phyloP scores from a whole-genome alignment of 805 yeast species.

The Wickerhamomyces silvicola region DNA sequence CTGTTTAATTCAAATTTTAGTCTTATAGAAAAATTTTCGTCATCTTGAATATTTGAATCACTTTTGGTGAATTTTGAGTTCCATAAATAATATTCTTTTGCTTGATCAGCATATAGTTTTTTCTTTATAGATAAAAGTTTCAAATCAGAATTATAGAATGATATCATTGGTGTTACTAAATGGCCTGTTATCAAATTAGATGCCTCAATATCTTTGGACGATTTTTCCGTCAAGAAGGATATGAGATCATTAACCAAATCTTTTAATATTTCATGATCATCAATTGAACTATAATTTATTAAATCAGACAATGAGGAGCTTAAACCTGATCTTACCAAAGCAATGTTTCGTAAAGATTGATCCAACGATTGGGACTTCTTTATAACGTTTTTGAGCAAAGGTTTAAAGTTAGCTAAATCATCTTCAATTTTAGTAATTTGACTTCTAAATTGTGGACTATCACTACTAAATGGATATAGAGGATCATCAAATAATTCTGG shows the following conservation, averaged over 20 bases:
- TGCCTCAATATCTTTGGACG: conserved; percentile 15
- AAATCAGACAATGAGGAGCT: conserved; percentile 12
- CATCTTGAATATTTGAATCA: conserved; percentile 21
- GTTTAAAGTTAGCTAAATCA: conserved; percentile 3
- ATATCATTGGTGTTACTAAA: conserved; percentile 12
- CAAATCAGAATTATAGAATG: conserved; percentile 16
- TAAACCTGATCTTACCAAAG: conserved; percentile 14
- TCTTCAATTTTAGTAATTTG: conserved; percentile 7
- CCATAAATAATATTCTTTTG: conserved; percentile 9
- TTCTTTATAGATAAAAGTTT: conserved; percentile 10
- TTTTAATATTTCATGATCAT: conserved; percentile 8
- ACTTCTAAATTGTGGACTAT: conserved; percentile 9
- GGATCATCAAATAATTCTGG: no score
- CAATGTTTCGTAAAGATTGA: conserved; percentile 14
- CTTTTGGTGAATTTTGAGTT: no score
- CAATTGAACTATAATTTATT: conserved; percentile 3
- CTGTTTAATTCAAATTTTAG: conserved; percentile 37
- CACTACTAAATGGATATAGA: no score
- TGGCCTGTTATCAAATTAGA: conserved; percentile 11
- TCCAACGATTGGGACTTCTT: conserved; percentile 16
- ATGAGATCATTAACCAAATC: conserved; percentile 12
- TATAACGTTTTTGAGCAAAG: conserved; percentile 9
- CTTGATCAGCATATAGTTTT: conserved; percentile 9
- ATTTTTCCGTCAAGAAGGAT: conserved; percentile 11
- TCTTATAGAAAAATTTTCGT: conserved; percentile 30